These are phyloP conservation scores for Sclerotinia minor DNA, from an alignment of 2,329 filamentous ascomycete genomes.

Conservation along the genomic window DNA sequence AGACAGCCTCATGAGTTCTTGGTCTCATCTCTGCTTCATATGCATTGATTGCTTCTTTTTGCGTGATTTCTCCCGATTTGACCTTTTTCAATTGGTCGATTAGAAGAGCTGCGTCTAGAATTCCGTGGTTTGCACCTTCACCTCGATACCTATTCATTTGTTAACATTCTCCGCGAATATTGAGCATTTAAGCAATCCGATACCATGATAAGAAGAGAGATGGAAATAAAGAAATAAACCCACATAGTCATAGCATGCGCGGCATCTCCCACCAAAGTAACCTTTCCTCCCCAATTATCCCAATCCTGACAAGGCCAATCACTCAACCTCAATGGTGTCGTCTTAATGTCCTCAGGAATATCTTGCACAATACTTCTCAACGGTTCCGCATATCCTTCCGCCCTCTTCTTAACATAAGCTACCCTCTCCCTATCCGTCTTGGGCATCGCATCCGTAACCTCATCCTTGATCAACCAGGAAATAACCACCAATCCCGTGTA, in stretches of 20 bases:
- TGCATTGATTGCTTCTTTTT: slow-evolving; percentile 45
- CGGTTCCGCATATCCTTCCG: slow-evolving; percentile 45
- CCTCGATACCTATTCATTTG: slow-evolving; percentile 45
- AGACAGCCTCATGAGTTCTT: slow-evolving; percentile 49
- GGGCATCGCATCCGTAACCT: slow-evolving; percentile 42
- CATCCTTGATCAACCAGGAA: slow-evolving; percentile 47
- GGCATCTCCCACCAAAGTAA: slow-evolving; percentile 42
- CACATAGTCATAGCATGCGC: slow-evolving; percentile 43
- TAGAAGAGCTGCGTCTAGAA: slow-evolving; percentile 53
- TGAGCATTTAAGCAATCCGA: too few species aligned
- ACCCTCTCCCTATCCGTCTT: slow-evolving; percentile 41
- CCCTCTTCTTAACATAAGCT: slow-evolving; percentile 45
- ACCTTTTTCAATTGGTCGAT: slow-evolving; percentile 39
- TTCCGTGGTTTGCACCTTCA: slow-evolving; percentile 59
- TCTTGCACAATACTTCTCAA: slow-evolving; percentile 47
- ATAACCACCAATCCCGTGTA: slow-evolving; percentile 50
- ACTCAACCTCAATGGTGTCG: slow-evolving; percentile 31
- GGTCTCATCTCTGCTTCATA: slow-evolving; percentile 51
- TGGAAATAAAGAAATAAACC: not conserved
- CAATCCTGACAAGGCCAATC: slow-evolving; percentile 44
- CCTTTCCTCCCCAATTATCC: slow-evolving; percentile 39
- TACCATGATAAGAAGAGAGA: not conserved
- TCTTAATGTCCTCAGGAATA: slow-evolving; percentile 47
- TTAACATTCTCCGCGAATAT: not conserved
- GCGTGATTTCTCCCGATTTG: slow-evolving; percentile 24